Evolutionary conservation across 169 alveolate species (phyloP), one percentile per base, ranked within the genome.

Genomic region (Plasmodium inui): DNA sequence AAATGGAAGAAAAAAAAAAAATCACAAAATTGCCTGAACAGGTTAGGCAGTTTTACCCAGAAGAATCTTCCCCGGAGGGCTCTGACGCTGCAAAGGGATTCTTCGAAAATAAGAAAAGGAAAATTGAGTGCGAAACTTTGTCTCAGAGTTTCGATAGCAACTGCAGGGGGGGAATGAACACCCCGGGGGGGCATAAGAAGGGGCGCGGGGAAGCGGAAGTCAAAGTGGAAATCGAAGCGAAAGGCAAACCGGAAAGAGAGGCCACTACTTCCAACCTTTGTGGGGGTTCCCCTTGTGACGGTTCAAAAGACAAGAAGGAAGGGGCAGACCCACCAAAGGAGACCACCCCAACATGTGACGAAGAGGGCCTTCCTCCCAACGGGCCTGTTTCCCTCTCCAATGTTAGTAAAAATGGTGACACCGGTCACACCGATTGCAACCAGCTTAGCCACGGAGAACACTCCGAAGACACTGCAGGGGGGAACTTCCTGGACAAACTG

Each of bases 401-500:
- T 67, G 37, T 8, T n/a, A n/a, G n/a, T 26, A 67, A 67, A 26
- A 67, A 22, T 7, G n/a, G n/a, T 4, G 14, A 67, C 37, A 8
- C 12, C 41, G 76, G 17, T 8, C n/a, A 28, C 37, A 67, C 37
- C 34, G 12, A 9, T 28, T 67, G 12, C 14, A 22, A 32, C 14
- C 19, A 32, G 37, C 10, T 46, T 9, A 22, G 9, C 41, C 70
- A 67, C 37, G 37, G 22, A 7, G 76, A 26, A 67, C 34, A 22
- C 5, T 8, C 37, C n/a, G 32, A 81, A 30, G 34, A 3, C 53
- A 2, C 10, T 14, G 74, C 6, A 14, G 67, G 34, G 61, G 78
- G 28, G 19, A 86, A 9, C 34, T 74, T 50, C 85, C 41, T 86
- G 71, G 86, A 86, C 14, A 55, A 86, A 10, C 34, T 86, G 4